These are phyloP conservation scores for Brachypodium distachyon DNA, from an alignment of 202 grass and related monocot species.

Conservation along the genomic window DNA sequence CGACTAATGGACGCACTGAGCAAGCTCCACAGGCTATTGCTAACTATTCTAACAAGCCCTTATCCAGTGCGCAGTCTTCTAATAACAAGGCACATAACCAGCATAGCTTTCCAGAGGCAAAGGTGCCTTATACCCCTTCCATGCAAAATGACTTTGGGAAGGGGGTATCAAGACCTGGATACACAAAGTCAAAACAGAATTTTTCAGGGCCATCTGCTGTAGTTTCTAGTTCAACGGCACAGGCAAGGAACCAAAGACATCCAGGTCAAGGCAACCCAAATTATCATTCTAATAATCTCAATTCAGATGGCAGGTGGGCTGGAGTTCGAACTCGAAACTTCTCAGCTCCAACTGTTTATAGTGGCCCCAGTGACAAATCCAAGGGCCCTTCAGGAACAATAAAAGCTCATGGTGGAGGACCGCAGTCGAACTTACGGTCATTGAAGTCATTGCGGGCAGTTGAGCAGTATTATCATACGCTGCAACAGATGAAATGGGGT, in stretches of 20 bases:
- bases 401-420: slow-evolving; percentile 37
- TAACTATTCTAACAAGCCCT: slow-evolving; percentile 43
- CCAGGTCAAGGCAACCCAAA: slow-evolving; percentile 20
- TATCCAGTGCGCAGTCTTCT: slow-evolving; percentile 24
- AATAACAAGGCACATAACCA: slow-evolving; percentile 37
- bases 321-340: slow-evolving; percentile 31
- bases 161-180: slow-evolving; percentile 29
- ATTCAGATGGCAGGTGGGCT: slow-evolving; percentile 35
- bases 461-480: slow-evolving; percentile 78
- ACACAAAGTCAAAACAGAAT: slow-evolving; percentile 40
- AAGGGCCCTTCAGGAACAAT: slow-evolving; percentile 34
- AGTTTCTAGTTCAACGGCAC: slow-evolving; percentile 27
- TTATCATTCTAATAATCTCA: slow-evolving; percentile 37
- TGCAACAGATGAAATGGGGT: slow-evolving; percentile 89
- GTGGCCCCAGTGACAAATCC: slow-evolving; percentile 41
- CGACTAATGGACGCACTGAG: slow-evolving; percentile 31
- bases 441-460: slow-evolving; percentile 53
- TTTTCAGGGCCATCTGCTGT: slow-evolving; percentile 32
- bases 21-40: slow-evolving; percentile 16
- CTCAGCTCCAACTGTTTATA: slow-evolving; percentile 13
- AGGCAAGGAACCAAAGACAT: slow-evolving; percentile 39
- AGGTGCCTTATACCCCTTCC: slow-evolving; percentile 28
- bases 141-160: slow-evolving; percentile 24
- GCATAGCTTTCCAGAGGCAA: slow-evolving; percentile 32
- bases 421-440: slow-evolving; percentile 46